Conservation (phyloP, 768 basidiomycete species). For the Tephrocybe sp. region DNA sequence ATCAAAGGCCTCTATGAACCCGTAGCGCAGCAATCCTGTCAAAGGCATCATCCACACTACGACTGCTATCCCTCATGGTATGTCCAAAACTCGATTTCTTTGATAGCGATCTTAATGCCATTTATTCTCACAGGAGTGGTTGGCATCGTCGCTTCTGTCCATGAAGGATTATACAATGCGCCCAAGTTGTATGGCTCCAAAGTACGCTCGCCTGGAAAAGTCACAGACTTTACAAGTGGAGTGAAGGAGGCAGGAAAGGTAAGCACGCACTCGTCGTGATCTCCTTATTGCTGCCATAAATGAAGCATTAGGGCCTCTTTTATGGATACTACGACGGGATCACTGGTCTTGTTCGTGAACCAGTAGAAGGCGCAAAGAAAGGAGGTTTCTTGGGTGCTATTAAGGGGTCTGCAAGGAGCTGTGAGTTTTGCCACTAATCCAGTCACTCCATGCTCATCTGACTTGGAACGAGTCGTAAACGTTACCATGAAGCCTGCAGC, state of each 20-base stretch:
- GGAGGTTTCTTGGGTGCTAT: constrained; percentile 35
- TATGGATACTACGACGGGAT: constrained; percentile 39
- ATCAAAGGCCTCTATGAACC: neutral
- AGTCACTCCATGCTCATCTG: neutral
- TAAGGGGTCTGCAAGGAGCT: constrained; percentile 35
- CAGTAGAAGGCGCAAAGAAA: constrained; percentile 32
- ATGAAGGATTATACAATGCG: constrained; percentile 46
- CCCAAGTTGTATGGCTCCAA: constrained; percentile 40
- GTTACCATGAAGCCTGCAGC: constrained; percentile 32
- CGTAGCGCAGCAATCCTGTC: constrained; percentile 28
- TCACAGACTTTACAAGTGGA: constrained; percentile 43
- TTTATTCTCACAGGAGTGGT: constrained; percentile 34
- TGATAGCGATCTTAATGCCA: neutral
- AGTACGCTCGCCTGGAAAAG: constrained; percentile 38
- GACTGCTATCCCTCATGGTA: constrained; percentile 48
- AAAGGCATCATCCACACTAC: constrained; percentile 47
- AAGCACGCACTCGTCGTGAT: neutral
- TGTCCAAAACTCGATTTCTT: constrained; percentile 1
- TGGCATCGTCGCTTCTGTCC: constrained; percentile 39
- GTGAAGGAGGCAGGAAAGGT: constrained; percentile 51
- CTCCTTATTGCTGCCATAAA: neutral
- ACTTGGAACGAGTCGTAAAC: constrained; percentile 26
- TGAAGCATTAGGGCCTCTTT: constrained; percentile 23
- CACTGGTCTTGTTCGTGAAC: constrained; percentile 32
- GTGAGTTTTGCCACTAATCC: constrained; percentile 23